Evolutionary conservation across 768 basidiomycete species (phyloP), one percentile per base, ranked within the genome.

Genomic region (Boletellus sp.): DNA sequence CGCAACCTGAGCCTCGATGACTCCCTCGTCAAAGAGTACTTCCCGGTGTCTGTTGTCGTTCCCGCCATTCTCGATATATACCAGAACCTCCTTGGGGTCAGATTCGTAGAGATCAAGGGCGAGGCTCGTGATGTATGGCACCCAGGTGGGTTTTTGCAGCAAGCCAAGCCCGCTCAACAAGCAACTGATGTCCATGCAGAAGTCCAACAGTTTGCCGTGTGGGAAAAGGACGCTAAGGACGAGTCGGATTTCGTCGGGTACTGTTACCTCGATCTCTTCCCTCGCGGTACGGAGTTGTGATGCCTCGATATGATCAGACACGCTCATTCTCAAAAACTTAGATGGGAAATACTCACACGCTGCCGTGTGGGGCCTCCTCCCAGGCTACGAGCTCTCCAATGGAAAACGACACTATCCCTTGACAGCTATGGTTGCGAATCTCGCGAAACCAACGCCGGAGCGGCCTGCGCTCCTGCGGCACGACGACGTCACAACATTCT

Each of bases 221-320:
- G 91, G 92, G 84, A 87, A 57, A 82, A 82, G 45, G 82, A 79
- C 51, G 84, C 86, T 17, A 84, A 79, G 44, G 82, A 84, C 54
- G 81, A 74, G 56, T 74, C 81, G 1, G 86, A 75, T 22, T 94
- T 94, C 60, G 63, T 93, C 17, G 92, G 92, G 3, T 86, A 90
- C 66, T 88, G 88, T 63, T 90, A 90, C 59, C 84, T 94, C 24
- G 92, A 94, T 60, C 77, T 94, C 36, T 92, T 87, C 76, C 90
- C 90, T 48, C 82, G 90, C 20, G 78, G 89, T 88, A 63, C 11
- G 70, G 69, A 5, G 6, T 34, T 15, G 3, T 19, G 23, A 34
- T 6, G 4, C 3, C 3, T 13, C 4, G 0, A 2, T 8, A 3
- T 16, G 6, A 16, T 24, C 20, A 2, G 15, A 51, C 33, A 23